Evolutionary conservation across 805 yeast genomes (phyloP).

Genomic region (Sugiyamaella americana): DNA sequence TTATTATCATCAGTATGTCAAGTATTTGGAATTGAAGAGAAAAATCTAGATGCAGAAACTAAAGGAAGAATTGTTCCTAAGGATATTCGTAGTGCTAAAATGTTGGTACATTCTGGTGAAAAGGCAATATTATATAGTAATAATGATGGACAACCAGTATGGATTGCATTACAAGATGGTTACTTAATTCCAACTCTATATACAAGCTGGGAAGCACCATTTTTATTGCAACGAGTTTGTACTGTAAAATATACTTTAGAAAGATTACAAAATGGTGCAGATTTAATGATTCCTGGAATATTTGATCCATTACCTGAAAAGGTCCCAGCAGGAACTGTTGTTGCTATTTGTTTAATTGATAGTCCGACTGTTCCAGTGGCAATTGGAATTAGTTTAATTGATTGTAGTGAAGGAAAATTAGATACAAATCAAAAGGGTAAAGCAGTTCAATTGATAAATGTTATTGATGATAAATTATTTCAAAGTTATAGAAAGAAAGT

Average conservation of each 20-base stretch:
- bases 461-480: slow-evolving; percentile 58
- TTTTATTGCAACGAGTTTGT: slow-evolving; percentile 55
- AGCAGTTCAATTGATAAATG: slow-evolving; percentile 70
- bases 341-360: slow-evolving; percentile 60
- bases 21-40: slow-evolving; percentile 32
- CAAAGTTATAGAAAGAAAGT: slow-evolving; percentile 43
- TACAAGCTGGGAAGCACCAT: slow-evolving; percentile 66
- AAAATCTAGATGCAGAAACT: slow-evolving; percentile 37
- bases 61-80: slow-evolving; percentile 43
- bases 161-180: slow-evolving; percentile 46
- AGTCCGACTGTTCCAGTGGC: slow-evolving; percentile 65
- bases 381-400: slow-evolving; percentile 53
- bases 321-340: slow-evolving; percentile 49
- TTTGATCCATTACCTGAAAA: slow-evolving; percentile 50
- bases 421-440: slow-evolving; percentile 68
- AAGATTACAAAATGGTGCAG: slow-evolving; percentile 70
- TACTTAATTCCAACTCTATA: slow-evolving; percentile 58
- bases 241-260: slow-evolving; percentile 74
- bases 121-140: slow-evolving; percentile 62
- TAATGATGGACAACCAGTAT: slow-evolving; percentile 58
- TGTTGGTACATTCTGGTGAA: slow-evolving; percentile 44
- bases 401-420: slow-evolving; percentile 12
- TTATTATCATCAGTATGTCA: slow-evolving; percentile 41
- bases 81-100: slow-evolving; percentile 57
- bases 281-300: slow-evolving; percentile 40